phyloP scores from a whole-genome alignment of 2,329 filamentous ascomycete genomes.

The Sporothrix phasma region DNA sequence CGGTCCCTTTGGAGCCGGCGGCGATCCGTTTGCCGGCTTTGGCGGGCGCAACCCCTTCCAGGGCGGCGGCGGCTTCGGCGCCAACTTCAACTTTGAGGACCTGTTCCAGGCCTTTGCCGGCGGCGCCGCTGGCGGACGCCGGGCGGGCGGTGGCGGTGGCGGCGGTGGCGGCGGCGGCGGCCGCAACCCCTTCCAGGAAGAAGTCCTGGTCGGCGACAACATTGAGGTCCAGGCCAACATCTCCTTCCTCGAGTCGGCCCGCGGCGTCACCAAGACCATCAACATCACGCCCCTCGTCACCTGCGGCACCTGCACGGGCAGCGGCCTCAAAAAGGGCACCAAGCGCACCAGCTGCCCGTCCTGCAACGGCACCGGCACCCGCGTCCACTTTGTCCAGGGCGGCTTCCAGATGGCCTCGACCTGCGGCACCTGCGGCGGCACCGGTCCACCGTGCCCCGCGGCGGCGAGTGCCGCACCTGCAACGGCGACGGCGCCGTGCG shows the following conservation, averaged over 20 bases:
- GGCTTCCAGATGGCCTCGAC: conserved; percentile 95
- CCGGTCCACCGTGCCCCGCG: conserved; percentile 66
- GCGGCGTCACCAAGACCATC: conserved; percentile 82
- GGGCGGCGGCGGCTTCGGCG: conserved; percentile 56
- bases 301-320: conserved; percentile 76
- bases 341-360: conserved; percentile 63
- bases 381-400: conserved; percentile 80
- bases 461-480: conserved; percentile 72
- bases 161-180: conserved; percentile 36
- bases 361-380: conserved; percentile 78
- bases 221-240: conserved; percentile 92
- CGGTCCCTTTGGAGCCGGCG: conserved; percentile 46
- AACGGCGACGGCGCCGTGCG: conserved; percentile 73
- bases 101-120: conserved; percentile 79
- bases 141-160: conserved; percentile 36
- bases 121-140: conserved; percentile 41
- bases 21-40: conserved; percentile 50
- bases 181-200: conserved; percentile 60
- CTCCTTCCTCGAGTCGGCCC: conserved; percentile 92
- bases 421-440: conserved; percentile 71
- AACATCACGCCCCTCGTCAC: conserved; percentile 69
- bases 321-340: conserved; percentile 71
- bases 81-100: conserved; percentile 92
- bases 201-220: conserved; percentile 85
- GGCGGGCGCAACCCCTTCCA: conserved; percentile 50